Conservation (phyloP, 805 yeast genomes). For the Metschnikowia aberdeeniae region DNA sequence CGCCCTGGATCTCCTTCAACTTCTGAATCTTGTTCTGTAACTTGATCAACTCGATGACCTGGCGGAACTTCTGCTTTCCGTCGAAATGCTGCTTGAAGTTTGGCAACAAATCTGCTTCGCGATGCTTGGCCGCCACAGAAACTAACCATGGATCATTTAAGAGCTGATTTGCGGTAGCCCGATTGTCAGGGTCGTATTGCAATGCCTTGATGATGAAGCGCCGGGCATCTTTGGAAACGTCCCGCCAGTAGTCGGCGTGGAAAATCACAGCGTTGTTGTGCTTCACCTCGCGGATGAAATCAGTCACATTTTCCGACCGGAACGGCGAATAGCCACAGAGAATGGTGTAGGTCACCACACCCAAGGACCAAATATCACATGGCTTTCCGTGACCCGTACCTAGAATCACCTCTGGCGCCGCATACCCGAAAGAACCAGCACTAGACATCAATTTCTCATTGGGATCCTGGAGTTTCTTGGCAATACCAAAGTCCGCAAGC, state of each 20-base stretch:
- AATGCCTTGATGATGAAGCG: slow-evolving; percentile 69
- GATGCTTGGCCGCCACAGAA: slow-evolving; percentile 44
- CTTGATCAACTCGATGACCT: slow-evolving; percentile 80
- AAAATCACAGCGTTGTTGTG: slow-evolving; percentile 74
- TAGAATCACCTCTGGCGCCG: slow-evolving; percentile 89
- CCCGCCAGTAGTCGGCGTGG: slow-evolving; percentile 83
- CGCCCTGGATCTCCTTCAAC: slow-evolving; percentile 58
- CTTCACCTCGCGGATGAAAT: slow-evolving; percentile 75
- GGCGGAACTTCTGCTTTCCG: slow-evolving; percentile 78
- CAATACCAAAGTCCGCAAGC: slow-evolving; percentile 94
- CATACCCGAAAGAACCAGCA: slow-evolving; percentile 94
- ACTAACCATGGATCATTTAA: slow-evolving; percentile 70
- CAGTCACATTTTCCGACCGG: slow-evolving; percentile 75
- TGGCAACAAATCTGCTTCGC: slow-evolving; percentile 70
- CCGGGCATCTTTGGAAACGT: slow-evolving; percentile 76
- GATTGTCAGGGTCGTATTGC: slow-evolving; percentile 57
- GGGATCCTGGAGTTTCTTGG: slow-evolving; percentile 61
- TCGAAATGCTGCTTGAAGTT: slow-evolving; percentile 74
- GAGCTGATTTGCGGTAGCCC: slow-evolving; percentile 67
- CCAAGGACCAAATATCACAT: slow-evolving; percentile 94
- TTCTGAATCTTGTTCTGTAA: slow-evolving; percentile 75
- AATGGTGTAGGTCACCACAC: slow-evolving; percentile 86
- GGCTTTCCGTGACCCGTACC: slow-evolving; percentile 90
- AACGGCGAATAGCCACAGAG: slow-evolving; percentile 93
- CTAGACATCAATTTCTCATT: slow-evolving; percentile 62